A percentile compares a stretch with the other conserved stretches of the same genome.
Conservation (phyloP, 2,329 filamentous ascomycete genomes). For the Emmonsia crescens region DNA sequence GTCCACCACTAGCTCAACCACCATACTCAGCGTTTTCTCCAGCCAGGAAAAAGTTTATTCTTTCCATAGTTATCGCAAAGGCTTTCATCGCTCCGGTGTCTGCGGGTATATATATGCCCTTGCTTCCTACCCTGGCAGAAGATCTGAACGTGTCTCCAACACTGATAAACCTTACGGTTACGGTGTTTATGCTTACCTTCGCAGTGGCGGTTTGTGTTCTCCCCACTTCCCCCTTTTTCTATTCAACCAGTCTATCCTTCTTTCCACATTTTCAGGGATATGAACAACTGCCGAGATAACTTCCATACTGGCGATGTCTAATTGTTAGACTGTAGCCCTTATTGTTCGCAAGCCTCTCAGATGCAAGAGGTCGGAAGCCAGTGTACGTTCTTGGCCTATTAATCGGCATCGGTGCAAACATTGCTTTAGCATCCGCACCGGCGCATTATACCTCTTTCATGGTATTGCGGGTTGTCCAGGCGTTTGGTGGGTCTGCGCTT, state of each 20-base stretch:
- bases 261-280: neutral
- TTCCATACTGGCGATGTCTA: neutral
- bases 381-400: slow-evolving; percentile 33
- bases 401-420: slow-evolving; percentile 31
- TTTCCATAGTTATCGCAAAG: slow-evolving; percentile 30
- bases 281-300: neutral
- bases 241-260: neutral
- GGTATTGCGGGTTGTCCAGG: slow-evolving; percentile 33
- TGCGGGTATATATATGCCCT: slow-evolving; percentile 37
- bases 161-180: slow-evolving; percentile 35
- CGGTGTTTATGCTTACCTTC: slow-evolving; percentile 37
- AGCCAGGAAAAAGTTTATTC: slow-evolving; percentile 27
- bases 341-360: slow-evolving; percentile 33
- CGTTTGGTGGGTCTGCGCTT: slow-evolving; percentile 35
- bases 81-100: slow-evolving; percentile 36
- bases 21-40: slow-evolving; percentile 32
- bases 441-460: slow-evolving; percentile 30
- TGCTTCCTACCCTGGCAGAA: slow-evolving; percentile 28
- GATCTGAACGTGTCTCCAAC: slow-evolving; percentile 29
- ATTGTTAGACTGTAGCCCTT: slow-evolving; percentile 21
- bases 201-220: slow-evolving; percentile 19
- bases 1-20: neutral
- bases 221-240: neutral
- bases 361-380: slow-evolving; percentile 31
- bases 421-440: slow-evolving; percentile 30